Base-by-base conservation (phyloP, 306 rosid genomes). In the Castanea crenata region DNA sequence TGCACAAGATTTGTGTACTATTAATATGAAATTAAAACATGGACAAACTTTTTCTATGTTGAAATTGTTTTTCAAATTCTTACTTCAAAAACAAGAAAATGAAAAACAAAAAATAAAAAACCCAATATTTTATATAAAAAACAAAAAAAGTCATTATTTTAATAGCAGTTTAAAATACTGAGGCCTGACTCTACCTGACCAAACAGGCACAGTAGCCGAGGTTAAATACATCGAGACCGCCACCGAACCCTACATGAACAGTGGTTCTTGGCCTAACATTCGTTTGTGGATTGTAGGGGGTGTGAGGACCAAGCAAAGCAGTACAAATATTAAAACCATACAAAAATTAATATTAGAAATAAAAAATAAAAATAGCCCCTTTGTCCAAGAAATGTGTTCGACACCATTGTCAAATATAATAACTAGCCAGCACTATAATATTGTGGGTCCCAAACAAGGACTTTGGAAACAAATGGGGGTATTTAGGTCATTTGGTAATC, bases 161-260 rank as follows among this genome's bases (percentile, higher is more conserved):
- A 67, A 68, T 68, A 0, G 54, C 52, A 9, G 27, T 34, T 61
- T 57, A 52, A 69, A 65, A 52, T 12, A 64, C 35, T 8, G 63
- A 73, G 76, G 72, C 31, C 81, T 27, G 74, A 75, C 78, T 81
- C 73, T 29, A 29, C 23, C 73, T 64, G 86, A 86, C 91, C 74
- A 86, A 79, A 82, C 85, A 61, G 70, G 85, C 92, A 80, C 75
- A 76, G 52, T 31, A 6, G 34, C 75, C 92, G 85, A 89, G 86
- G 92, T 58, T 57, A 69, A 78, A 62, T 68, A 71, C 57, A 76
- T 86, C 85, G 85, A 84, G 89, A 84, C 76, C 71, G 57, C 59
- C 76, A 74, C 80, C 87, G 55, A 78, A 78, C 32, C 85, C 87
- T 38, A 83, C 54, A 67, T 74, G 70, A 59, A 57, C 51, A 51